A percentile compares a stretch with the other conserved stretches of the same genome.
Evolutionary conservation across 2,329 filamentous ascomycete species (phyloP).

Genomic region (Cladosporium velox): DNA sequence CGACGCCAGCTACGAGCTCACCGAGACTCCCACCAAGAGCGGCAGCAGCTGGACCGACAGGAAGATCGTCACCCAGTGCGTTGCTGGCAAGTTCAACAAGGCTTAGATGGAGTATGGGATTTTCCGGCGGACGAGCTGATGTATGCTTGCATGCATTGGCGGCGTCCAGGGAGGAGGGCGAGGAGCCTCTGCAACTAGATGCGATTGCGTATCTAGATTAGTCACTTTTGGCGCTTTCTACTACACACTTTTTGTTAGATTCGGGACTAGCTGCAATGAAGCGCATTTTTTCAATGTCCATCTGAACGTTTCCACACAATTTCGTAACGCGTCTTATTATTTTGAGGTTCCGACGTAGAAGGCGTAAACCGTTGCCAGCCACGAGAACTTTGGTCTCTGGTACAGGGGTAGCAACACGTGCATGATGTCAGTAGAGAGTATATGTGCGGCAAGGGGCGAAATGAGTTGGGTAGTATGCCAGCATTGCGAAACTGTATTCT

Average conservation of each 20-base stretch:
- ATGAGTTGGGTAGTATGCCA: too few species aligned
- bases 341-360: too few species aligned
- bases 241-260: not conserved
- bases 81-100: slow-evolving; percentile 32
- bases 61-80: slow-evolving; percentile 32
- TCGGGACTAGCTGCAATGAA: not conserved
- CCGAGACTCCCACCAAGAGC: slow-evolving; percentile 32
- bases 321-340: too few species aligned
- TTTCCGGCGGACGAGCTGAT: not conserved
- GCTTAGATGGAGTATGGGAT: not conserved
- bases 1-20: slow-evolving; percentile 32
- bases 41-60: slow-evolving; percentile 32
- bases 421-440: too few species aligned
- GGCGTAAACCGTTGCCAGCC: too few species aligned
- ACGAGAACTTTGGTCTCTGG: too few species aligned
- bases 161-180: not conserved
- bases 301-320: not conserved
- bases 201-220: not conserved
- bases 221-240: not conserved
- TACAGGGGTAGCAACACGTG: too few species aligned
- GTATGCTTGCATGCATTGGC: not conserved
- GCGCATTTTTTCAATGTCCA: not conserved
- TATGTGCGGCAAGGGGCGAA: too few species aligned
- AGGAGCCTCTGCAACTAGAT: not conserved
- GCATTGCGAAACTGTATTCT: too few species aligned